phyloP scores from a whole-genome alignment of 192 early-diverging fungal genomes.

The Linnemannia exigua region DNA sequence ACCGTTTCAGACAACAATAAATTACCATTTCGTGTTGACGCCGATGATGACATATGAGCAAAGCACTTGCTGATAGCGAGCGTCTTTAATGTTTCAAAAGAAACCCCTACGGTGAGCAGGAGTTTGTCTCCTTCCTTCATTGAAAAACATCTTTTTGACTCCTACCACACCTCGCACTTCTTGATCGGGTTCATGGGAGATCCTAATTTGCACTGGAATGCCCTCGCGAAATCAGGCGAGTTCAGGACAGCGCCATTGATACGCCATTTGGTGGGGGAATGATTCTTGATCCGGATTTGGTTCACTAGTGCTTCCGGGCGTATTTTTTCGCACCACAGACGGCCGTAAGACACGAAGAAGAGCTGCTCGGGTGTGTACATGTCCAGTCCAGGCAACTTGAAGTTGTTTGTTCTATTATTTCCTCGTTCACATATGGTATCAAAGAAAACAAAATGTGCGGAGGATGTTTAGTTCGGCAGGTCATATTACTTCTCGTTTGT shows the following conservation, averaged over 20 bases:
- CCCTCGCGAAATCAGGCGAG: conserved; percentile 71
- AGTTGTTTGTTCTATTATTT: no score
- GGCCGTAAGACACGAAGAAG: conserved; percentile 76
- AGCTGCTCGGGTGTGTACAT: conserved; percentile 70
- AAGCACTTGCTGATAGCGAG: no score
- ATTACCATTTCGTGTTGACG: no score
- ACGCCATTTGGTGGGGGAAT: conserved; percentile 55
- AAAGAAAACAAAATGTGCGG: conserved; percentile 35
- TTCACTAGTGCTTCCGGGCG: conserved; percentile 14
- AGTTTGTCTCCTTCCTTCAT: background rate
- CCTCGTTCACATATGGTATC: conserved; percentile 57
- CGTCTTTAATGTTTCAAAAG: no score
- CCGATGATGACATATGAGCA: no score
- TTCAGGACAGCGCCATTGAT: conserved; percentile 79
- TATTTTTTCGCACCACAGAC: conserved; percentile 68
- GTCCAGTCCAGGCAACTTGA: conserved; percentile 62
- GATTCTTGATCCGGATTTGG: conserved; percentile 26
- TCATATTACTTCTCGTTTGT: no score
- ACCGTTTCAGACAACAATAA: no score
- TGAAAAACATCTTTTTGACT: background rate
- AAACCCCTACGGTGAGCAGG: no score
- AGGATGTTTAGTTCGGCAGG: no score
- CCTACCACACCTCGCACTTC: conserved; percentile 59
- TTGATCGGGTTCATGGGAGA: conserved; percentile 76
- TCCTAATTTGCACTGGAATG: conserved; percentile 71